Base-by-base conservation (phyloP, 352 stramenopile species). In the Phytophthora constricta region DNA sequence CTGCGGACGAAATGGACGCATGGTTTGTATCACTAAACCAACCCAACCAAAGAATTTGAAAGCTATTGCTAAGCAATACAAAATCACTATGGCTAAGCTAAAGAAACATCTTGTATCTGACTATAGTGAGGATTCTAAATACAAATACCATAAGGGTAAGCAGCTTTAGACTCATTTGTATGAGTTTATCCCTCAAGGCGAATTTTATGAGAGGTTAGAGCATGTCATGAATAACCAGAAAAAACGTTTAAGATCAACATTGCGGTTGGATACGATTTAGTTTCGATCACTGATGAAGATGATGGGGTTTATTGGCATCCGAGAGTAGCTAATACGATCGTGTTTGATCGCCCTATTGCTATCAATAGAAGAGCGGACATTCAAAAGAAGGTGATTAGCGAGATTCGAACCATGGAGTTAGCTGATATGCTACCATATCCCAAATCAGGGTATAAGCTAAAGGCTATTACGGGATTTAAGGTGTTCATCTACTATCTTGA, bases 231-330 rank as follows among this genome's bases (percentile, higher is more conserved):
- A 5, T 52, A 17, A 4, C 62, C 63, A 47, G 47, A 41, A 25
- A 52, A 59, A 20, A 45, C 52, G 5, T 65, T 52, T 23, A 71
- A 71, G 28, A 28, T 66, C n/a, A 63, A 71, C 53, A 16, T 71
- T 46, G n/a, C 22, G 9, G 25, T 65, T 4, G 63, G 63, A 22
- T 71, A 61, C 56, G 52, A 17, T 5, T 22, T 65, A 17, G 42
- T 61, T 37, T 23, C 58, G 2, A 10, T n/a, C 23, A 52, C 16
- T 19, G 43, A 46, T 33, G 25, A 25, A 19, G 9, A 28, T 4
- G 49, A 65, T 5, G n/a, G 59, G n/a, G 64, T 48, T 7, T 60
- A 49, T 37, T n/a, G 34, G 0, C 26, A 39, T 27, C 53, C 33
- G 42, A n/a, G n/a, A n/a, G n/a, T n/a, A n/a, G n/a, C 19, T n/a